phyloP scores from a whole-genome alignment of 345 rosid species.

The Eucalyptus erythrocorys region DNA sequence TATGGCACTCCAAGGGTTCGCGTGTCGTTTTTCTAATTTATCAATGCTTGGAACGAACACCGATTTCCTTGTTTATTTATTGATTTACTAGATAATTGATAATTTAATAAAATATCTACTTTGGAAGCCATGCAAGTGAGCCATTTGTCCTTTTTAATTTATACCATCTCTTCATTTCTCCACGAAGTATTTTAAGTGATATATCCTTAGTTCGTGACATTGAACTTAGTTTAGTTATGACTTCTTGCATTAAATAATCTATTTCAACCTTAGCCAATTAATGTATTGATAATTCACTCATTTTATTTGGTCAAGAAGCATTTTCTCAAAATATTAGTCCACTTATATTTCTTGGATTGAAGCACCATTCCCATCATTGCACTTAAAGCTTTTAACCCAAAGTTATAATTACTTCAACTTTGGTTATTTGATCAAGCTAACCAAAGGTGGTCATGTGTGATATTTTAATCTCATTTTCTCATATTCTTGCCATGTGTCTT shows the following conservation, averaged over 20 bases:
- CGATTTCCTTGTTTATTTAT: not conserved
- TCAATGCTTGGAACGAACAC: not conserved
- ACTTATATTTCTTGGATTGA: not conserved
- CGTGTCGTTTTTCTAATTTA: too few relatives aligned
- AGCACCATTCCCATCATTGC: not conserved
- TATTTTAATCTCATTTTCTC: not conserved
- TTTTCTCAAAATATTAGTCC: not conserved
- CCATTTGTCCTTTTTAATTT: not conserved
- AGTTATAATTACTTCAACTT: not conserved
- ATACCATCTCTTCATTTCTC: not conserved
- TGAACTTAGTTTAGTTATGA: not conserved
- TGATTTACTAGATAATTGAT: not conserved
- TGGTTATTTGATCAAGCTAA: not conserved
- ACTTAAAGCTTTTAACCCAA: not conserved
- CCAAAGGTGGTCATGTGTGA: not conserved
- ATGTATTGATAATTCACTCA: not conserved
- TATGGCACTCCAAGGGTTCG: too few relatives aligned
- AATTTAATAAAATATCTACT: not conserved
- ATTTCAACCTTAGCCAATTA: not conserved
- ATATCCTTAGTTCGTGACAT: not conserved
- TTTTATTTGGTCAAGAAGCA: not conserved
- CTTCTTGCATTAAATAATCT: not conserved
- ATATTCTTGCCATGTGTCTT: not conserved
- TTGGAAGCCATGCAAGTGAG: not conserved
- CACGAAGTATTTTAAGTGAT: not conserved